A percentile compares a stretch with the other conserved stretches of the same genome.
Evolutionary conservation across 2,329 filamentous ascomycete species (phyloP).

Genomic region (Boeremia lycopersici): DNA sequence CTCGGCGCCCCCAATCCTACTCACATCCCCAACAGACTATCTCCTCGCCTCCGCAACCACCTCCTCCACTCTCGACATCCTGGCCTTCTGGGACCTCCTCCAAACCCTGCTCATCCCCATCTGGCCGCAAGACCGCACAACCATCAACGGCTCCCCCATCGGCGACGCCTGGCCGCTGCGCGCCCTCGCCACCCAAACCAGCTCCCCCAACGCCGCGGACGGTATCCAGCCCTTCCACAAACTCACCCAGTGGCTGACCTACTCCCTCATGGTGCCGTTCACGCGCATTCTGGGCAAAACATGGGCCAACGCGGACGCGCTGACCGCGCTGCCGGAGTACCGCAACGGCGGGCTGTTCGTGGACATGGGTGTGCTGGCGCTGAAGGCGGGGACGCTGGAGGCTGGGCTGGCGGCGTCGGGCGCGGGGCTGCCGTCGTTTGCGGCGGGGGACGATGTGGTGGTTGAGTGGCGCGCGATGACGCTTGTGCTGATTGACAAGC

Average conservation of each 20-base stretch:
- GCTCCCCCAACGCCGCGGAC: slow-evolving; percentile 61
- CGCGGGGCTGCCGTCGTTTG: slow-evolving; percentile 72
- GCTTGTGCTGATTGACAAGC: slow-evolving; percentile 72
- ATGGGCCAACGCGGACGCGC: slow-evolving; percentile 80
- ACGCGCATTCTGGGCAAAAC: slow-evolving; percentile 78
- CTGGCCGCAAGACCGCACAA: slow-evolving; percentile 85
- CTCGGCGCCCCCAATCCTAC: background rate
- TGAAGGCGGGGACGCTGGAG: slow-evolving; percentile 70
- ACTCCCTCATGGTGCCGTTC: slow-evolving; percentile 93
- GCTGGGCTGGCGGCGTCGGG: slow-evolving; percentile 71
- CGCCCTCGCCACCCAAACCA: slow-evolving; percentile 70
- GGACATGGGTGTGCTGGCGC: slow-evolving; percentile 77
- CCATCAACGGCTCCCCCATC: slow-evolving; percentile 80
- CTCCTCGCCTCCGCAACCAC: slow-evolving; percentile 27
- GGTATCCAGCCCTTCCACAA: slow-evolving; percentile 88
- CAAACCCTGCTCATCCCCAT: slow-evolving; percentile 84
- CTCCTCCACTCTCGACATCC: slow-evolving; percentile 64
- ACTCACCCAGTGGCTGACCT: slow-evolving; percentile 91
- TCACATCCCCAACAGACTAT: slow-evolving; percentile 16
- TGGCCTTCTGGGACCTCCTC: slow-evolving; percentile 84
- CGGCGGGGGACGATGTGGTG: slow-evolving; percentile 73
- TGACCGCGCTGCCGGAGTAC: slow-evolving; percentile 91
- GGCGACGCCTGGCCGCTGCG: slow-evolving; percentile 92
- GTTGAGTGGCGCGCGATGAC: slow-evolving; percentile 79
- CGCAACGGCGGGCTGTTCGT: slow-evolving; percentile 89